Evolutionary conservation across 1,284 basidiomycete genomes (phyloP).

Genomic region (Cryptococcus sp.): DNA sequence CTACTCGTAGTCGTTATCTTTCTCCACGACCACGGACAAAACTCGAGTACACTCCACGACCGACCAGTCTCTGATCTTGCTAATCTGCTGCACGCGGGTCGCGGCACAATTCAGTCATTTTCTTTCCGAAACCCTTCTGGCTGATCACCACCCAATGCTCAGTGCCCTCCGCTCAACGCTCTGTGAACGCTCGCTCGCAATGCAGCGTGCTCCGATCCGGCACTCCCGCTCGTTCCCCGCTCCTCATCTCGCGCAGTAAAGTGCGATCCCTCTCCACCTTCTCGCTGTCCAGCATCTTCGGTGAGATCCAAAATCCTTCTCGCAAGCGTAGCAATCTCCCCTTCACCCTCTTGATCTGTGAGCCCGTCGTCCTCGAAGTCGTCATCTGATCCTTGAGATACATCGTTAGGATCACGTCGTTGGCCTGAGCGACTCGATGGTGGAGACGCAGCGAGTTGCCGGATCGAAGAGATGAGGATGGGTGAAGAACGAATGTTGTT

Average conservation of each 20-base stretch:
- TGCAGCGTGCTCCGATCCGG: conserved; percentile 40
- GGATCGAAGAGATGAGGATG: conserved; percentile 79
- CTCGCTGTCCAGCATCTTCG: conserved; percentile 65
- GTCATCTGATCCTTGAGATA: conserved; percentile 57
- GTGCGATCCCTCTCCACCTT: conserved; percentile 25
- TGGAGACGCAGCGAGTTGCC: conserved; percentile 72
- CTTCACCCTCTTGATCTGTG: conserved; percentile 52
- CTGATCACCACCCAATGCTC: background rate
- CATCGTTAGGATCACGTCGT: conserved; percentile 56
- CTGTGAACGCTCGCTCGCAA: conserved; percentile 49
- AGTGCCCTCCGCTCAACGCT: conserved; percentile 35
- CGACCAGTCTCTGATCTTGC: no score
- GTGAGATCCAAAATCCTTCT: conserved; percentile 82
- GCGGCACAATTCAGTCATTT: no score
- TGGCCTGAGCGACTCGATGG: conserved; percentile 69
- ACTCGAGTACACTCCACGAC: no score
- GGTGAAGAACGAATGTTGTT: conserved; percentile 82
- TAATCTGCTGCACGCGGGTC: no score
- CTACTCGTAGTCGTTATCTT: no score
- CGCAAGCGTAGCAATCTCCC: conserved; percentile 78
- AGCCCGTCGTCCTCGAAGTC: conserved; percentile 75
- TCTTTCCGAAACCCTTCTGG: background rate
- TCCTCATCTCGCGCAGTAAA: conserved; percentile 13
- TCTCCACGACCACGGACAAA: no score
- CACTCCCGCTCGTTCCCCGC: conserved; percentile 21